Conservation (phyloP, 1,284 basidiomycete species). For the Puccinia sorghi region DNA sequence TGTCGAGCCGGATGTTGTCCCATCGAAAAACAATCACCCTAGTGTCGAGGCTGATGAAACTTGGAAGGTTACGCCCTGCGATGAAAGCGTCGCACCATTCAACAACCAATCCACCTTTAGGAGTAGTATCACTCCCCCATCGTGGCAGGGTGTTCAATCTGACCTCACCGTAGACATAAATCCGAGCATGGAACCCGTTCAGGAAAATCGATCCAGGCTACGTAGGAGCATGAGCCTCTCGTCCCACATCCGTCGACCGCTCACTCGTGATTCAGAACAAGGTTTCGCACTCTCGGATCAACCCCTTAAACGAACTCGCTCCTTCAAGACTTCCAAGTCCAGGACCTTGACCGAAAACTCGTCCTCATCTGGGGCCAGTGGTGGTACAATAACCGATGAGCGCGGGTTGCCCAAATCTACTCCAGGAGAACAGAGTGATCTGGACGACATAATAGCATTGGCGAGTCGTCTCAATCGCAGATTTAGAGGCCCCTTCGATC, state of each 20-base stretch:
- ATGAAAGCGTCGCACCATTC: neutral
- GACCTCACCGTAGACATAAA: neutral
- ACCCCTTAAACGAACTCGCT: neutral
- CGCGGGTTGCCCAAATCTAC: neutral
- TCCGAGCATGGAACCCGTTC: neutral
- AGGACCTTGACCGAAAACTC: slow-evolving; percentile 24
- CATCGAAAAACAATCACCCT: neutral
- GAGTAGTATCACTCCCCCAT: neutral
- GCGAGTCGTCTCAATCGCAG: slow-evolving; percentile 20
- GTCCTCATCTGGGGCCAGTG: slow-evolving; percentile 7
- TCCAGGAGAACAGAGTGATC: neutral
- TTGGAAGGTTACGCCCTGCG: neutral
- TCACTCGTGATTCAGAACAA: neutral
- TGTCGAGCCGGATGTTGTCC: neutral
- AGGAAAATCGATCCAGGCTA: neutral
- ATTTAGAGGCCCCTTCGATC: neutral
- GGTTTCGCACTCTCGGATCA: neutral
- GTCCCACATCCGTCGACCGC: neutral
- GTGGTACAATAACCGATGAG: neutral
- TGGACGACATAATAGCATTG: slow-evolving; percentile 16
- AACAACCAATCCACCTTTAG: neutral
- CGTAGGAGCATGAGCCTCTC: slow-evolving; percentile 22
- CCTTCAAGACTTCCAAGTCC: slow-evolving; percentile 4
- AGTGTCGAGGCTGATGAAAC: neutral
- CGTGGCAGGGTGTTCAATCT: neutral